These are phyloP conservation scores for Colletotrichum sp. DNA, from an alignment of 2,329 filamentous ascomycete species.

Conservation along the genomic window DNA sequence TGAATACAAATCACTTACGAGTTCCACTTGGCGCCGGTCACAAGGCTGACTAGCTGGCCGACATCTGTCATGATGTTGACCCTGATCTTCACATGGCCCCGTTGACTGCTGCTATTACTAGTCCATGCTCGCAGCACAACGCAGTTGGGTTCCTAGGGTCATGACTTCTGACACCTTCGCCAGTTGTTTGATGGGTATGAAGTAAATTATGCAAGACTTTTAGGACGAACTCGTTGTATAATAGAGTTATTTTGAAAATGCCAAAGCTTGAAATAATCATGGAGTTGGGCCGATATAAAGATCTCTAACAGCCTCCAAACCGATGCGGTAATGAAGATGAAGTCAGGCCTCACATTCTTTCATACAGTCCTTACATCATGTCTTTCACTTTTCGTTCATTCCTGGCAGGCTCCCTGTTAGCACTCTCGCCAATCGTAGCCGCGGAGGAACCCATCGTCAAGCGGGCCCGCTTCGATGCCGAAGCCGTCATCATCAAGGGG, in stretches of 20 bases:
- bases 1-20: fast-evolving
- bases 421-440: not conserved
- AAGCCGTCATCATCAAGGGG: not conserved
- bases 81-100: not conserved
- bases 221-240: not conserved
- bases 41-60: not conserved
- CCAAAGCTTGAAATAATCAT: not conserved
- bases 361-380: not conserved
- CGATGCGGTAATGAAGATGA: not conserved
- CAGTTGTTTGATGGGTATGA: fast-evolving
- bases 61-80: not conserved
- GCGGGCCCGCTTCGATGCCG: not conserved
- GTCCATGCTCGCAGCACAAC: not conserved
- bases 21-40: not conserved
- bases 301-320: not conserved
- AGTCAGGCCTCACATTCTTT: not conserved
- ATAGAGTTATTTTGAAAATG: not conserved
- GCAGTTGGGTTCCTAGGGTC: not conserved
- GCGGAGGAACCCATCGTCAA: not conserved
- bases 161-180: not conserved
- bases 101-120: not conserved
- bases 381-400: not conserved
- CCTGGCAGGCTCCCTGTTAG: not conserved
- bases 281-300: not conserved
- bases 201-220: not conserved